phyloP scores from a whole-genome alignment of 164 flowering plant genomes.

The Amborella trichopoda region DNA sequence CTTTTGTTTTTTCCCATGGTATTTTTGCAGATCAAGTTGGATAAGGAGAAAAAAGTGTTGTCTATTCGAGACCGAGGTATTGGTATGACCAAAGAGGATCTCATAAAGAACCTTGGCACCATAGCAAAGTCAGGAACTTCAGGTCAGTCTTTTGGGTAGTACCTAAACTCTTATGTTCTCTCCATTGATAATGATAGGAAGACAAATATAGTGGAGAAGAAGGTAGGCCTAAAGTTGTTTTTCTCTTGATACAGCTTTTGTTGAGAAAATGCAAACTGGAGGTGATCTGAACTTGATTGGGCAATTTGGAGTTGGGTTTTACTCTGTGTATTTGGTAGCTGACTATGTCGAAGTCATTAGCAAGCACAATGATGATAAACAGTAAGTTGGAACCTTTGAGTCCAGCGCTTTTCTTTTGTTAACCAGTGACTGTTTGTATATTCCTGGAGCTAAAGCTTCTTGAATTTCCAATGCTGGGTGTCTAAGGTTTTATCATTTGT shows the following conservation, averaged over 20 bases:
- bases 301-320: slow-evolving; percentile 98
- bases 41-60: slow-evolving; percentile 84
- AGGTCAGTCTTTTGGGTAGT: slow-evolving; percentile 26
- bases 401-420: not conserved
- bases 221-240: not conserved
- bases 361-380: slow-evolving; percentile 95
- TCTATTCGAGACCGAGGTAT: slow-evolving; percentile 94
- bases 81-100: slow-evolving; percentile 98
- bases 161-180: not conserved
- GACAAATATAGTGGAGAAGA: not conserved
- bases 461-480: slow-evolving; percentile 1
- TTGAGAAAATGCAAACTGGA: slow-evolving; percentile 90
- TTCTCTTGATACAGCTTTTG: slow-evolving; percentile 52
- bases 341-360: slow-evolving; percentile 96
- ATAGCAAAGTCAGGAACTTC: slow-evolving; percentile 99
- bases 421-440: not conserved
- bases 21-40: slow-evolving; percentile 74
- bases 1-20: no score
- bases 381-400: slow-evolving; percentile 37
- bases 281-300: slow-evolving; percentile 96
- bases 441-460: no score
- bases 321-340: slow-evolving; percentile 94
- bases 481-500: not conserved
- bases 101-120: slow-evolving; percentile 94
- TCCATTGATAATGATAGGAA: not conserved